Base-by-base conservation (phyloP, 75 land plant genomes). In the Isoetes taiwanensis region DNA sequence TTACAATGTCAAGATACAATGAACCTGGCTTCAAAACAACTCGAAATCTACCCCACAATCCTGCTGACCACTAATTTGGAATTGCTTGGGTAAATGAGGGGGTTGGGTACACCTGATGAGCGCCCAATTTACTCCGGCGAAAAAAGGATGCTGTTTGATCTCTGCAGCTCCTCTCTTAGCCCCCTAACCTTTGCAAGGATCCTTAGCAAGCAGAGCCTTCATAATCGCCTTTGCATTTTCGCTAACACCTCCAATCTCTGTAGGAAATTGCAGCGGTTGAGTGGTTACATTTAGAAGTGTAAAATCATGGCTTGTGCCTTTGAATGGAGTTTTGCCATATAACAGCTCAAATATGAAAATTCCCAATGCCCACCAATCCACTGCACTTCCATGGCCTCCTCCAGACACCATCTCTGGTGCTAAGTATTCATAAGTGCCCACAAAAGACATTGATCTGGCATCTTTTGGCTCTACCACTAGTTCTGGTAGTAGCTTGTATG, bases 61-160 rank as follows among this genome's bases (percentile, higher is more conserved):
- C n/a, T n/a, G n/a, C n/a, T 46, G 50, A 8, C 50, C 50, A 8
- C 50, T 31, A n/a, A 52, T 3, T 3, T 12, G 27, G 23, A 78
- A 60, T 0, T 75, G 70, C 2, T 69, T 68, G 0, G 86, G 88
- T 2, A 77, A n/a, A 34, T 65, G 58, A 1, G 88, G 84, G 27
- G 88, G 84, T 0, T 19, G 41, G 23, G 67, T 56, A 60, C 81
- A 80, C 16, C 88, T 37, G 39, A 84, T 37, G 21, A 84, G 56
- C 26, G 88, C 80, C 88, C 88, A 84, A 52, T 80, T 80, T 4
- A 80, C 77, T 20, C 88, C 84, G 20, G 43, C 33, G 38, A 84
- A 84, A 65, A 84, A 84, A 1, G 78, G 76, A 40, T 84, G 88
- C 16, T 65, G 70, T 64, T 77, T 84, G 58, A 84, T 68, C 30